Conservation (phyloP, 2,329 filamentous ascomycete species). For the Fusarium paranaense region DNA sequence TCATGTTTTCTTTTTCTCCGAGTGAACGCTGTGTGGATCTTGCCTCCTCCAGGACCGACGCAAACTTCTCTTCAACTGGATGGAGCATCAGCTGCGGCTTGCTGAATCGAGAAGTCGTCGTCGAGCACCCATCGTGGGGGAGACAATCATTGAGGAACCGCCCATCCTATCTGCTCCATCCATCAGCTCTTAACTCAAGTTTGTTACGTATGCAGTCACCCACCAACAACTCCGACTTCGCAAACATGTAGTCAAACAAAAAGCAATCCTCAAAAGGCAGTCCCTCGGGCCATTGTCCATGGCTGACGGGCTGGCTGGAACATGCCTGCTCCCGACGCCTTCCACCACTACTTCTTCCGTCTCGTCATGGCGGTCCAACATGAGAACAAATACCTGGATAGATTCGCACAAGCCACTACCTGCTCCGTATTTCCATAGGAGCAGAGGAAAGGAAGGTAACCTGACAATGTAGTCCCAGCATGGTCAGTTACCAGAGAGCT, state of each 20-base stretch:
- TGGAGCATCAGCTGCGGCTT: slow-evolving; percentile 16
- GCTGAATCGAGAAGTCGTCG: slow-evolving; percentile 1
- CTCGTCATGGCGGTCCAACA: not conserved
- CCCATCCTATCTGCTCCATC: not conserved
- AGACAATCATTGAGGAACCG: not conserved
- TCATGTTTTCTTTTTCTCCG: slow-evolving; percentile 11
- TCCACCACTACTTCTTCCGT: slow-evolving; percentile 1
- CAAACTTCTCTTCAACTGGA: not conserved
- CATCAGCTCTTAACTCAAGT: not conserved
- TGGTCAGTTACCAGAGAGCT: not conserved
- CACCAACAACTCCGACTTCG: not conserved
- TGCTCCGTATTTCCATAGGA: not conserved
- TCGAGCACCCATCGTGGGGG: not conserved
- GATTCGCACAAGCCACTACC: not conserved
- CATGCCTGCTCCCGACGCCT: not conserved
- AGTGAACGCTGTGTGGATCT: slow-evolving; percentile 8
- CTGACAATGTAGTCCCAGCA: not conserved
- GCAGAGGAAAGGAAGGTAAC: not conserved
- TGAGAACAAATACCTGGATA: not conserved
- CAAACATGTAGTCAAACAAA: not conserved
- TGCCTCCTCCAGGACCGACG: not conserved
- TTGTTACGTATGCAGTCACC: not conserved
- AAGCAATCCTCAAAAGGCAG: not conserved
- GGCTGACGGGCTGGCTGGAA: not conserved
- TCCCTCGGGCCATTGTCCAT: not conserved